Evolutionary conservation across 148 eudicot genomes (phyloP), one percentile per base, ranked within the genome.

Genomic region (Spergularia marina): DNA sequence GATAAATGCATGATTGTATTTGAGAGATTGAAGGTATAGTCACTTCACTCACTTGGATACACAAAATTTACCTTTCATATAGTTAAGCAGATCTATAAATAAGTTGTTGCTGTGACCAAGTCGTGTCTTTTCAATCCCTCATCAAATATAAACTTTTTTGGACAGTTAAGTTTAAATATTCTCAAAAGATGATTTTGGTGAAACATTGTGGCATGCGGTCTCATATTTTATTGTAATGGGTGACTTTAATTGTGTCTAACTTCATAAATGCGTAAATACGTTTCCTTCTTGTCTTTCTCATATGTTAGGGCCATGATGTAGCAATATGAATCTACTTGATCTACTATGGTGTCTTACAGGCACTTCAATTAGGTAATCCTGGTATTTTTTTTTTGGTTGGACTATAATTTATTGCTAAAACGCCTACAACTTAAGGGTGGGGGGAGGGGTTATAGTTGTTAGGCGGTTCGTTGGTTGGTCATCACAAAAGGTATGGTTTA

Each of bases 1-100:
- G 94, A 85, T 52, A 95, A 95, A 87, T 95, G 97, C 81, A 77
- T 90, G 52, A 81, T 88, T 70, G 98, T 95, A 63, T 92, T 89
- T 80, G 82, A 86, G 58, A 89, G 98, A 72, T 91, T 95, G 72
- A 88, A 92, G 96, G 98, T 91, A 87, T 78, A 52, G n/a, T 74
- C 75, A 74, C 53, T 63, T 49, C 68, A 52, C 17, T 74, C 75
- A 74, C 53, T 63, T 49, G 71, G 20, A 44, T 20, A n/a, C 72
- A 16, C 47, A 73, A 39, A 71, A 47, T 60, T n/a, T 69, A 59
- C 17, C 67, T 30, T 75, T 61, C 36, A 40, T 69, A 61, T 69
- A 7, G 53, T 6, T 71, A 70, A 23, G 49, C 11, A 17, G 55
- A 68, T 79, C 56, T 51, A 49, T 68, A 60, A 30, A 51, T 59